Evolutionary conservation across 495 filamentous ascomycete species (phyloP).

Genomic region (Parachaetomium inaequale): DNA sequence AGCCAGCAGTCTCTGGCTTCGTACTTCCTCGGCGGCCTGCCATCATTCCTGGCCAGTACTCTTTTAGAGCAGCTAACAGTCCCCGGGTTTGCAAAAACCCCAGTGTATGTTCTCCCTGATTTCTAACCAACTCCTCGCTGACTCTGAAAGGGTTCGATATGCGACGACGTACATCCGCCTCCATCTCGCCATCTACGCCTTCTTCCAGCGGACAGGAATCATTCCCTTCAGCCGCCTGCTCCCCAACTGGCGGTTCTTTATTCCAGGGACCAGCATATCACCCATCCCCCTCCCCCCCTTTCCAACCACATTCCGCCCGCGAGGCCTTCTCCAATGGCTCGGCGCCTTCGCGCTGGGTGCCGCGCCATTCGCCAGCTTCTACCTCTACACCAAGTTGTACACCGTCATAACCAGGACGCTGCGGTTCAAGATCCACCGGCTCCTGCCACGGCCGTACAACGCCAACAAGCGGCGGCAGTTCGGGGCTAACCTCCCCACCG

Average conservation of each 20-base stretch:
- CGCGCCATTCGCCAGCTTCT: constrained; percentile 39
- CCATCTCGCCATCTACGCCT: constrained; percentile 46
- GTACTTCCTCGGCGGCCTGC: constrained; percentile 33
- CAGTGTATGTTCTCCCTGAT: constrained; percentile 1
- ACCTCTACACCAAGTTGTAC: constrained; percentile 20
- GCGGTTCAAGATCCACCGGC: constrained; percentile 13
- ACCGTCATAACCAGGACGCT: constrained; percentile 12
- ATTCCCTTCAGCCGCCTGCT: constrained; percentile 37
- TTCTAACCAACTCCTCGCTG: background rate
- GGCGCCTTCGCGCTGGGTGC: constrained; percentile 28
- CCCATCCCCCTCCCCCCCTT: constrained; percentile 42
- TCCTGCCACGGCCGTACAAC: constrained; percentile 23
- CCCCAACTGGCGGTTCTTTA: constrained; percentile 44
- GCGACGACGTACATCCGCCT: constrained; percentile 37
- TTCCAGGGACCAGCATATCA: constrained; percentile 48
- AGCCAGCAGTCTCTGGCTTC: constrained; percentile 29
- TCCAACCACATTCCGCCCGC: constrained; percentile 23
- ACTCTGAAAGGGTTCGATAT: constrained; percentile 26
- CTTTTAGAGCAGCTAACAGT: constrained; percentile 19
- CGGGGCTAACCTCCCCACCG: background rate
- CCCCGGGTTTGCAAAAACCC: background rate
- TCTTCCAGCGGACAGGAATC: constrained; percentile 49
- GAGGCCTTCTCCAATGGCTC: constrained; percentile 31
- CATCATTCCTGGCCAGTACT: constrained; percentile 29
- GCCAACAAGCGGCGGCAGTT: constrained; percentile 6